A percentile compares a stretch with the other conserved stretches of the same genome.
Conservation (phyloP, 176 grass and related monocot species). For the Alopecurus myosuroides region DNA sequence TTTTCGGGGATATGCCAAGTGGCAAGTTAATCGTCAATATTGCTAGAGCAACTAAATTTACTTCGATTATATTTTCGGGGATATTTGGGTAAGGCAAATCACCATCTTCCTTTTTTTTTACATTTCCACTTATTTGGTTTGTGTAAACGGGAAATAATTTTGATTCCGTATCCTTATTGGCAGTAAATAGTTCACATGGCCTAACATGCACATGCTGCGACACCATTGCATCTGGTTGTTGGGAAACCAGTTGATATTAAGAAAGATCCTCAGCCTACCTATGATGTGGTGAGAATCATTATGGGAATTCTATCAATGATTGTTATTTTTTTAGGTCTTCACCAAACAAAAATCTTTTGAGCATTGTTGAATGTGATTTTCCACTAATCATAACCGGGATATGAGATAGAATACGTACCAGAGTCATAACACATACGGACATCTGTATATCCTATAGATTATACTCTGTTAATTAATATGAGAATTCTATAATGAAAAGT, state of each 20-base stretch:
- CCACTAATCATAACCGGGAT: not conserved
- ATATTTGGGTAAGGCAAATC: slow-evolving; percentile 55
- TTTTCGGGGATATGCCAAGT: no score
- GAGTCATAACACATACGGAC: not conserved
- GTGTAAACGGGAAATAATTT: not conserved
- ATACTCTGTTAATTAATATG: not conserved
- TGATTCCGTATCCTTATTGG: not conserved
- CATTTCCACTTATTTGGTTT: not conserved
- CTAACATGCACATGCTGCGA: slow-evolving; percentile 28
- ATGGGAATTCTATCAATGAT: not conserved
- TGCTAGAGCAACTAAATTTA: no score
- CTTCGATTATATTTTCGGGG: no score
- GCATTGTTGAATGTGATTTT: not conserved
- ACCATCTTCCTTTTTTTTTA: not conserved
- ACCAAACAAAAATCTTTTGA: not conserved
- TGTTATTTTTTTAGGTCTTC: not conserved
- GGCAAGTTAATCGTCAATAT: no score
- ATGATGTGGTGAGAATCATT: slow-evolving; percentile 67
- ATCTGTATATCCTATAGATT: not conserved
- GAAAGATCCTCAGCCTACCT: slow-evolving; percentile 58
- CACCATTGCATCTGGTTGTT: slow-evolving; percentile 76
- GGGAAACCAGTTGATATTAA: slow-evolving; percentile 67
- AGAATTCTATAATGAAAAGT: no score
- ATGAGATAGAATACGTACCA: not conserved
- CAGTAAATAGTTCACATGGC: slow-evolving; percentile 1